A percentile compares a stretch with the other conserved stretches of the same genome.
These are phyloP conservation scores for Xylariaceae sp. DNA, from an alignment of 2,329 filamentous ascomycete genomes.

Conservation along the genomic window DNA sequence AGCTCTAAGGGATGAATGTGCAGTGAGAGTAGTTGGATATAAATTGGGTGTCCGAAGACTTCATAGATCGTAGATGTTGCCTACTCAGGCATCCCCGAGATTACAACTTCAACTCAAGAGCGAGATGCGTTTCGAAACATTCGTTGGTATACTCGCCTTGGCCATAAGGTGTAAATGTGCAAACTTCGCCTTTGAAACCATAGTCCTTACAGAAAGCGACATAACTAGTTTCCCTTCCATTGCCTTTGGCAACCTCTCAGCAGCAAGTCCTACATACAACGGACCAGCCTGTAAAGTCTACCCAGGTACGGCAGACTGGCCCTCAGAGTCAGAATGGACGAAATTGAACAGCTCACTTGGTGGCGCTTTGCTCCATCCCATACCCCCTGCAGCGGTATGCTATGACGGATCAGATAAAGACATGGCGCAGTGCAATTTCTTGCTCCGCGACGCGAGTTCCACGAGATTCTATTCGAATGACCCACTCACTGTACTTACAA, in stretches of 20 bases:
- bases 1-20: too few species aligned
- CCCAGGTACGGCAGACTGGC: slow-evolving; percentile 31
- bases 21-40: too few species aligned
- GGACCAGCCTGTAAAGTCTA: slow-evolving; percentile 30
- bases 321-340: slow-evolving; percentile 29
- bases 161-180: slow-evolving; percentile 5
- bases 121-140: slow-evolving; percentile 15
- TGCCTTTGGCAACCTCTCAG: slow-evolving; percentile 26
- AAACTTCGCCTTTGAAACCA: slow-evolving; percentile 26
- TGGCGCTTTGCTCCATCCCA: slow-evolving; percentile 33
- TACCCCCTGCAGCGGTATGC: slow-evolving; percentile 32
- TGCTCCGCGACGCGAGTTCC: slow-evolving; percentile 29
- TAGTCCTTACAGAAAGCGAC: slow-evolving; percentile 30
- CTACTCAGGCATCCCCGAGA: too few species aligned
- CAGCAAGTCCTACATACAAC: slow-evolving; percentile 22
- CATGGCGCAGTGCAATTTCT: slow-evolving; percentile 27
- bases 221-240: slow-evolving; percentile 33
- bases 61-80: too few species aligned
- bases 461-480: slow-evolving; percentile 33
- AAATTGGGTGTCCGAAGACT: too few species aligned
- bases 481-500: slow-evolving; percentile 31
- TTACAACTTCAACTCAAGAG: too few species aligned
- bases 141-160: slow-evolving; percentile 6
- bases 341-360: slow-evolving; percentile 29
- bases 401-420: slow-evolving; percentile 31